Conservation (phyloP, 495 filamentous ascomycete genomes). For the Penicillium paradoxum region DNA sequence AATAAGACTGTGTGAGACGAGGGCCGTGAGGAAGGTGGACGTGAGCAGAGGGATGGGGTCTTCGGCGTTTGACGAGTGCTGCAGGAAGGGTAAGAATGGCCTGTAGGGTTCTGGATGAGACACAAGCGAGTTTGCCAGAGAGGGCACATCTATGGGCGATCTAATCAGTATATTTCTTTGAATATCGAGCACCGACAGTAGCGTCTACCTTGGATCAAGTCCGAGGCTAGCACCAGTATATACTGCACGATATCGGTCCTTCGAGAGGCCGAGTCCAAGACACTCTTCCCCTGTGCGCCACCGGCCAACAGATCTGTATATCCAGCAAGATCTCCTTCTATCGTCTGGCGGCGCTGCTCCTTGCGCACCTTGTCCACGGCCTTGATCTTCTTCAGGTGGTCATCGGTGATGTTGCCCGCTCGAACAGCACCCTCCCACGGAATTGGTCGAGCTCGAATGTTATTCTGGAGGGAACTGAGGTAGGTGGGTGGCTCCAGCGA, state of each 20-base stretch:
- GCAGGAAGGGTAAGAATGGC: constrained; percentile 80
- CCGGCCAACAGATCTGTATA: constrained; percentile 80
- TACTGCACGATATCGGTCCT: constrained; percentile 89
- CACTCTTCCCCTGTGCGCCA: constrained; percentile 61
- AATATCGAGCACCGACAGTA: background rate
- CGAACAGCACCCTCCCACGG: constrained; percentile 97
- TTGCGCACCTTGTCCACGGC: constrained; percentile 94
- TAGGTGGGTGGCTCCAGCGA: constrained; percentile 88
- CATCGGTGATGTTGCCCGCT: constrained; percentile 87
- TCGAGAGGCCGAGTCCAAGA: constrained; percentile 74
- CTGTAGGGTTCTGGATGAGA: constrained; percentile 74
- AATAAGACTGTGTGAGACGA: constrained; percentile 68
- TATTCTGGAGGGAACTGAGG: constrained; percentile 85
- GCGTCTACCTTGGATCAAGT: constrained; percentile 74
- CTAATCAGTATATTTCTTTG: background rate
- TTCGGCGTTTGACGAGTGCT: constrained; percentile 72
- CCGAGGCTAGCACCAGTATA: constrained; percentile 81
- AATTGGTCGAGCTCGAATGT: constrained; percentile 89
- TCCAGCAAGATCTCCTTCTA: constrained; percentile 71
- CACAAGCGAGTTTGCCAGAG: constrained; percentile 67
- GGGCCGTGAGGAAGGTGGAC: constrained; percentile 76
- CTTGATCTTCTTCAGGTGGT: constrained; percentile 93
- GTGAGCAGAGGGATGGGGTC: constrained; percentile 85
- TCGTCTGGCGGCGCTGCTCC: constrained; percentile 73
- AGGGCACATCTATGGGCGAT: constrained; percentile 61